Base-by-base conservation (phyloP, 2,329 filamentous ascomycete genomes). In the Zasmidium angulare region DNA sequence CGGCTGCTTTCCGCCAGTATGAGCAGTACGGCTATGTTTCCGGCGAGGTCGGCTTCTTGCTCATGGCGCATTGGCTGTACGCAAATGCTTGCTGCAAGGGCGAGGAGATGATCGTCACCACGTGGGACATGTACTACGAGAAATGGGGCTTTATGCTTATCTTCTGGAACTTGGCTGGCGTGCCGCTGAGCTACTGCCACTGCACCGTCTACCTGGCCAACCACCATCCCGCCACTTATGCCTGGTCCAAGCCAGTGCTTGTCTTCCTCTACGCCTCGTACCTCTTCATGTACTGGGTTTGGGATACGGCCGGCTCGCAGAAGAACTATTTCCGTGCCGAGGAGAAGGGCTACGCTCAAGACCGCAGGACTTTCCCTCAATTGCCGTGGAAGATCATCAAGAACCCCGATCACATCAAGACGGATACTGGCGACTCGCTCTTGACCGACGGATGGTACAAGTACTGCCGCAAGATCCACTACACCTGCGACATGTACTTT, bases 131-230 rank as follows among this genome's bases (percentile, higher is more conserved):
- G 89, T 96, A 96, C 81, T 93, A 91, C 70, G 92, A 96, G 82
- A 96, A 96, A 79, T 93, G 90, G 86, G 92, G 92, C 54, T 96
- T 96, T 81, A 96, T 96, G 92, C 85, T 96, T 66, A 96, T 96
- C 76, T 96, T 96, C 85, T 96, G 92, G 92, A 96, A 96, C 77
- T 81, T 96, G 74, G 91, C 92, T 50, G 92, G 92, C 66, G 92
- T 96, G 23, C 92, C 92, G 14, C 82, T 96, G 54, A 92, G 87
- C 56, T 96, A 96, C 83, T 96, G 91, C 80, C 92, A 96, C 81
- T 95, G 90, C 83, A 93, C 90, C 51, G 86, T 96, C 69, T 96
- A 90, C 78, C 83, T 96, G 53, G 91, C 91, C 66, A 93, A 89
- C 76, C 91, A 96, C 75, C 78, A 89, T 69, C 89, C 93, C 0